A percentile compares a stretch with the other conserved stretches of the same genome.
Evolutionary conservation across 1,284 basidiomycete genomes (phyloP).

Genomic region (Heliocybe sulcata): DNA sequence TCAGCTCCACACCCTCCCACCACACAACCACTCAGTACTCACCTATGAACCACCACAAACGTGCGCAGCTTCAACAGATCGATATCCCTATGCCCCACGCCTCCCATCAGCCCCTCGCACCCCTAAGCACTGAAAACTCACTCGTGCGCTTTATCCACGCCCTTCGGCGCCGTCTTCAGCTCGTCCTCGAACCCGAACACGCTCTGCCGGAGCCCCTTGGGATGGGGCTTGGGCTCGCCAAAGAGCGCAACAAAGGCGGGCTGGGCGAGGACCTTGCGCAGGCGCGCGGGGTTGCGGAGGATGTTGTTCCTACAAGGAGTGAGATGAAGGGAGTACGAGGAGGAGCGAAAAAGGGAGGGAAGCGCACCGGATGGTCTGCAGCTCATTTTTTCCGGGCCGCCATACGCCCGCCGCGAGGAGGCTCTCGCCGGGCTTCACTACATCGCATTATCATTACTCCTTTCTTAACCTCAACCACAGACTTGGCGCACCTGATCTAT

Average conservation of each 20-base stretch:
- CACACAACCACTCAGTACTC: constrained; percentile 20
- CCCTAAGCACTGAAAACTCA: too few relatives aligned
- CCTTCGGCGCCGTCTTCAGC: constrained; percentile 84
- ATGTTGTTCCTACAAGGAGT: constrained; percentile 48
- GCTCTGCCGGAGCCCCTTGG: constrained; percentile 57
- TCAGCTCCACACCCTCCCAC: background rate
- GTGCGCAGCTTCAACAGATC: constrained; percentile 81
- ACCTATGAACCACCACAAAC: constrained; percentile 67
- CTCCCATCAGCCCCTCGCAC: too few relatives aligned
- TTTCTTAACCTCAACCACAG: background rate
- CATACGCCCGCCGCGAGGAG: constrained; percentile 78
- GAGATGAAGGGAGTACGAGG: constrained; percentile 3
- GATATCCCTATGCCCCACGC: constrained; percentile 53
- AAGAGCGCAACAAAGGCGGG: constrained; percentile 68
- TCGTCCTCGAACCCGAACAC: constrained; percentile 80
- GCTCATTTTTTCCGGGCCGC: constrained; percentile 78
- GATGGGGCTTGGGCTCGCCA: constrained; percentile 57
- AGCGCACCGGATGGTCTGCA: constrained; percentile 62
- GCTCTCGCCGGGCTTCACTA: constrained; percentile 67
- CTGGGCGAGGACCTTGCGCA: constrained; percentile 59
- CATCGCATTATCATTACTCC: constrained; percentile 1
- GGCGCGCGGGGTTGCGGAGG: constrained; percentile 47
- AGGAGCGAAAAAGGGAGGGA: background rate
- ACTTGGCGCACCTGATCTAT: background rate
- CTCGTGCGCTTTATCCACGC: constrained; percentile 77